Conservation (phyloP, 768 basidiomycete species). For the Sporobolomyces roseus region DNA sequence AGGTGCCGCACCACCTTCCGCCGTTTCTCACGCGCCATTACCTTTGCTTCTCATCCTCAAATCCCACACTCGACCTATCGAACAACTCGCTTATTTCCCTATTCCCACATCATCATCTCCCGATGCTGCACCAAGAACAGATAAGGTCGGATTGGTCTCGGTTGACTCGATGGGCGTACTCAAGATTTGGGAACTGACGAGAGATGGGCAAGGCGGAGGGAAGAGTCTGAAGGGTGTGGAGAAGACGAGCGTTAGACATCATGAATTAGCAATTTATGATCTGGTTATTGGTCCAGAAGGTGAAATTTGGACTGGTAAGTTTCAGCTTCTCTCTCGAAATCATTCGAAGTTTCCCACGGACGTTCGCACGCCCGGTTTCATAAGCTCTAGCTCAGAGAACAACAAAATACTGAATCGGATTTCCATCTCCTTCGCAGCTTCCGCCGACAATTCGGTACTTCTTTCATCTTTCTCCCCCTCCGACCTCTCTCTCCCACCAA, state of each 20-base stretch:
- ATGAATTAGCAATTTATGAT: conserved; percentile 79
- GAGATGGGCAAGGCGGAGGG: conserved; percentile 54
- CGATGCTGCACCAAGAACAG: conserved; percentile 28
- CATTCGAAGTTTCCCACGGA: too few species aligned
- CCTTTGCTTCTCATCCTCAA: conserved; percentile 69
- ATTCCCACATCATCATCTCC: conserved; percentile 44
- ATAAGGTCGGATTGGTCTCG: conserved; percentile 60
- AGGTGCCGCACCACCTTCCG: conserved; percentile 29
- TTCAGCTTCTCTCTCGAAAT: too few species aligned
- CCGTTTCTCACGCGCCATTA: conserved; percentile 42
- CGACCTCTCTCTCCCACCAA: conserved; percentile 37
- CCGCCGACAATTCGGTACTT: conserved; percentile 73
- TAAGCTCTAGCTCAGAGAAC: too few species aligned
- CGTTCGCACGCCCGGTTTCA: too few species aligned
- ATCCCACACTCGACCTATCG: conserved; percentile 81
- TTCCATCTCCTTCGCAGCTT: conserved; percentile 58
- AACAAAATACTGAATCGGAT: too few species aligned
- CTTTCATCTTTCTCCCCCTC: conserved; percentile 58
- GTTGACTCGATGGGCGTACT: conserved; percentile 90
- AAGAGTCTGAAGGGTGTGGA: conserved; percentile 51
- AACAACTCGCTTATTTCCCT: conserved; percentile 62
- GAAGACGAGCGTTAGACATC: conserved; percentile 59
- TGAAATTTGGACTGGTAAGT: conserved; percentile 76
- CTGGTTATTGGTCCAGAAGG: conserved; percentile 48
- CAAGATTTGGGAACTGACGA: conserved; percentile 68